These are phyloP conservation scores for Neurospora sp. DNA, from an alignment of 495 filamentous ascomycete genomes.

Conservation along the genomic window DNA sequence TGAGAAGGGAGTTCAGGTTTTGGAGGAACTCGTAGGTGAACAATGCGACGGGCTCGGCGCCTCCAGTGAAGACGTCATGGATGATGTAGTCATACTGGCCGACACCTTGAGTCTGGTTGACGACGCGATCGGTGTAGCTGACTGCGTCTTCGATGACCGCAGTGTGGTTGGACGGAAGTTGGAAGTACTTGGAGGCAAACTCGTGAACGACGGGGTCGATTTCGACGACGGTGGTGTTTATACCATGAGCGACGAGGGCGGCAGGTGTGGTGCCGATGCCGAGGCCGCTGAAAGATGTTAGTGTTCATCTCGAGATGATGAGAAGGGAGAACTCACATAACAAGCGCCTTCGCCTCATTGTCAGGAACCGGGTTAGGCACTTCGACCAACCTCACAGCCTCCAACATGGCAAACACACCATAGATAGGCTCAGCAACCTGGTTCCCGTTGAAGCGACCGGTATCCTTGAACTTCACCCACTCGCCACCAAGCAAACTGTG, in stretches of 20 bases:
- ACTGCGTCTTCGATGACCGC: constrained; percentile 75
- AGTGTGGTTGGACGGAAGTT: constrained; percentile 66
- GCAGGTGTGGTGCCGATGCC: constrained; percentile 86
- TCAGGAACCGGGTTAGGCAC: constrained; percentile 44
- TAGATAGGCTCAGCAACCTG: constrained; percentile 77
- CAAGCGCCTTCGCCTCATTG: constrained; percentile 64
- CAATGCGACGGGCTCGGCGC: constrained; percentile 76
- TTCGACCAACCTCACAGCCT: constrained; percentile 76
- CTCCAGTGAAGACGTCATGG: constrained; percentile 98
- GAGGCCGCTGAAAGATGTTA: constrained; percentile 53
- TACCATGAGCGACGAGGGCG: constrained; percentile 76
- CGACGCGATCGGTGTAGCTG: constrained; percentile 52
- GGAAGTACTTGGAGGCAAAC: constrained; percentile 75
- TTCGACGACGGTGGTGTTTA: constrained; percentile 87
- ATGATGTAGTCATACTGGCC: constrained; percentile 79
- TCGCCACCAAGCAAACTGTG: constrained; percentile 93
- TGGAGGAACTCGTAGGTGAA: constrained; percentile 79
- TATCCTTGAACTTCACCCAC: constrained; percentile 51
- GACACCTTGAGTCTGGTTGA: constrained; percentile 20
- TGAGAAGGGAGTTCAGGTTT: constrained; percentile 59
- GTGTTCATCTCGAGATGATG: not conserved
- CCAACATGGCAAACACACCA: constrained; percentile 83
- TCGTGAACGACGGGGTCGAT: constrained; percentile 83
- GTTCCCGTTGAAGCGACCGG: constrained; percentile 27
- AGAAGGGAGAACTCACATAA: constrained; percentile 52